These are phyloP conservation scores for Fraxinus americana DNA, from an alignment of 257 asterid genomes.

Conservation along the genomic window DNA sequence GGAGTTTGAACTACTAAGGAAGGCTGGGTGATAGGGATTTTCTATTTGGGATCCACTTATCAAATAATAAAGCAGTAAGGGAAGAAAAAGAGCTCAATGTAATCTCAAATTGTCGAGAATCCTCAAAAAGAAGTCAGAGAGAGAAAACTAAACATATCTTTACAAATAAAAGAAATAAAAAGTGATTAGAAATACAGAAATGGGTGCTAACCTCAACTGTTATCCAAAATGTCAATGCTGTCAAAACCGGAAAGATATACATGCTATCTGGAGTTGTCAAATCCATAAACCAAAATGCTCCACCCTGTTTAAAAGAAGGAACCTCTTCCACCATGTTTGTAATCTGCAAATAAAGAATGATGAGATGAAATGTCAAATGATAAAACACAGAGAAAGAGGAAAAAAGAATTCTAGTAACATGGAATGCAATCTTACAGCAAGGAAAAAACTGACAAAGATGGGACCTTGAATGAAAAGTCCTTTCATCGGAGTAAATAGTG, in stretches of 20 bases:
- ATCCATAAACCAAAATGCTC: constrained; percentile 85
- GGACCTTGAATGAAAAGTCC: constrained; percentile 85
- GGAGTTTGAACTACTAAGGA: background rate
- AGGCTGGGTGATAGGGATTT: background rate
- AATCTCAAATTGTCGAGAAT: constrained; percentile 9
- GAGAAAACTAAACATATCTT: constrained; percentile 13
- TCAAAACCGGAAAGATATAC: constrained; percentile 74
- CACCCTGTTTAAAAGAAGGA: constrained; percentile 90
- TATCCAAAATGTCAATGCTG: constrained; percentile 90
- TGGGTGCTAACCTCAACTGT: constrained; percentile 78
- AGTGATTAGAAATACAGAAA: constrained; percentile 15
- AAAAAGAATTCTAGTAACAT: background rate
- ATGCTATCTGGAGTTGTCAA: constrained; percentile 83
- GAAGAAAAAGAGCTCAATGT: constrained; percentile 1
- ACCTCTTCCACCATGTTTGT: constrained; percentile 78
- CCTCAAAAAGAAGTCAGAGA: constrained; percentile 15
- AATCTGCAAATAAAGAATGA: constrained; percentile 46
- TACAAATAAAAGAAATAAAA: background rate
- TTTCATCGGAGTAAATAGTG: constrained; percentile 78
- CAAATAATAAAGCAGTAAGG: background rate
- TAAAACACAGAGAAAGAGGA: background rate
- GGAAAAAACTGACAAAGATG: constrained; percentile 72
- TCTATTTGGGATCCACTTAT: background rate
- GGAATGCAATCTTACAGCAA: constrained; percentile 72
- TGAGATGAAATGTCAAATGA: constrained; percentile 9